Evolutionary conservation across 2,329 filamentous ascomycete species (phyloP).

Genomic region (Penicillium sp.): DNA sequence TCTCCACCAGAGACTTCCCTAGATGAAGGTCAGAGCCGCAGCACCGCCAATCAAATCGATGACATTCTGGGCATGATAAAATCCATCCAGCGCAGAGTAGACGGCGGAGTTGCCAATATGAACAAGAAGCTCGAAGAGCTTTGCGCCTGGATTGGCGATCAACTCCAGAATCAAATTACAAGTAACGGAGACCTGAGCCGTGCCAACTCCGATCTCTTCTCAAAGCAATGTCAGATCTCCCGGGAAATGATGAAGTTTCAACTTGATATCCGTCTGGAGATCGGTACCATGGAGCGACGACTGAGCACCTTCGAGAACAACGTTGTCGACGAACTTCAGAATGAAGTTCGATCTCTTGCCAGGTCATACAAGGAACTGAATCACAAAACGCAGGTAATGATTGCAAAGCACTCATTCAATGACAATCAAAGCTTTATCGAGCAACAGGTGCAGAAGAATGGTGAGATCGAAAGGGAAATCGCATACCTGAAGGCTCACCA

Average conservation of each 20-base stretch:
- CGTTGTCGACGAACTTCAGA: conserved; percentile 9
- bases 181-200: conserved; percentile 9
- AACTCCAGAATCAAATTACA: conserved; percentile 9
- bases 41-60: not conserved
- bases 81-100: conserved; percentile 8
- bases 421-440: conserved; percentile 7
- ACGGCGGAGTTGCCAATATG: conserved; percentile 3
- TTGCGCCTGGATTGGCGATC: conserved; percentile 9
- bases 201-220: conserved; percentile 8
- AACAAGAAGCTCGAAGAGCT: conserved; percentile 12
- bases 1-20: not conserved
- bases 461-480: conserved; percentile 11
- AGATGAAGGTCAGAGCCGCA: not conserved
- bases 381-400: conserved; percentile 3
- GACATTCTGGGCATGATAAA: conserved; percentile 12
- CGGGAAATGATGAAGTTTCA: conserved; percentile 14
- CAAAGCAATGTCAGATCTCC: conserved; percentile 7
- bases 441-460: conserved; percentile 8
- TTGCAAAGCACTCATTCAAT: not conserved
- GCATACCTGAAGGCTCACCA: conserved; percentile 3
- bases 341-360: conserved; percentile 7
- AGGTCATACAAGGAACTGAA: conserved; percentile 6
- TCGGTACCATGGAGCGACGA: conserved; percentile 9
- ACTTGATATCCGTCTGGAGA: conserved; percentile 11
- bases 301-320: conserved; percentile 9